These are phyloP conservation scores for Mortierella sp. DNA, from an alignment of 371 early-diverging fungal genomes.

Conservation along the genomic window DNA sequence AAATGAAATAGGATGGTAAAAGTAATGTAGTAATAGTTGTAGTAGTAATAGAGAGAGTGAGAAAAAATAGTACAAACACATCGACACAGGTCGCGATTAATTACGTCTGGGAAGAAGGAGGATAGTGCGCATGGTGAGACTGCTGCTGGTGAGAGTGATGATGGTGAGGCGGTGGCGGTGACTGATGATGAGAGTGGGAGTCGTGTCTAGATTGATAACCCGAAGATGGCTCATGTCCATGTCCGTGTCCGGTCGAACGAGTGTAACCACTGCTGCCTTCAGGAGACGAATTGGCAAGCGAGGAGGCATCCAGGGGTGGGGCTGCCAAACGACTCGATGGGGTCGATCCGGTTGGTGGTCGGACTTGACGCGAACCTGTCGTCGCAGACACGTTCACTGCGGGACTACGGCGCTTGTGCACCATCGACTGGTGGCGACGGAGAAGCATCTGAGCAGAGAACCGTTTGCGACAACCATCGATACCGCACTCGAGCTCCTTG, in stretches of 20 bases:
- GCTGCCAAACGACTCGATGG: conserved; percentile 11
- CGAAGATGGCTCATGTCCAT: background rate
- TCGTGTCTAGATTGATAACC: background rate
- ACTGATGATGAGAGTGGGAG: background rate
- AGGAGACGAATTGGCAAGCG: background rate
- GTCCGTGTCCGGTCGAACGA: background rate
- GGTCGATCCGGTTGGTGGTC: conserved; percentile 2
- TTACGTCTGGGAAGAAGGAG: conserved; percentile 2
- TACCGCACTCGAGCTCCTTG: conserved; percentile 57
- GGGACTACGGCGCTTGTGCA: conserved; percentile 51
- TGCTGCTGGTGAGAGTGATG: background rate
- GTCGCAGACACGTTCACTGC: conserved; percentile 25
- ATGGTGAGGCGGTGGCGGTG: background rate
- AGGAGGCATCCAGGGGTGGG: background rate
- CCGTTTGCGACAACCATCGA: conserved; percentile 56
- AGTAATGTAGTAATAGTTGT: background rate
- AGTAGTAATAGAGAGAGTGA: background rate
- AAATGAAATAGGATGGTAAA: background rate
- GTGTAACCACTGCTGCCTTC: background rate
- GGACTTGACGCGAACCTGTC: conserved; percentile 16
- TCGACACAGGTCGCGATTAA: background rate
- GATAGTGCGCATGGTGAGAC: background rate
- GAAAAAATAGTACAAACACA: background rate
- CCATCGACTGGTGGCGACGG: conserved; percentile 57
- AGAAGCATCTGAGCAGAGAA: conserved; percentile 57